These are phyloP conservation scores for Termitomyces sp. DNA, from an alignment of 768 basidiomycete species.

Conservation along the genomic window DNA sequence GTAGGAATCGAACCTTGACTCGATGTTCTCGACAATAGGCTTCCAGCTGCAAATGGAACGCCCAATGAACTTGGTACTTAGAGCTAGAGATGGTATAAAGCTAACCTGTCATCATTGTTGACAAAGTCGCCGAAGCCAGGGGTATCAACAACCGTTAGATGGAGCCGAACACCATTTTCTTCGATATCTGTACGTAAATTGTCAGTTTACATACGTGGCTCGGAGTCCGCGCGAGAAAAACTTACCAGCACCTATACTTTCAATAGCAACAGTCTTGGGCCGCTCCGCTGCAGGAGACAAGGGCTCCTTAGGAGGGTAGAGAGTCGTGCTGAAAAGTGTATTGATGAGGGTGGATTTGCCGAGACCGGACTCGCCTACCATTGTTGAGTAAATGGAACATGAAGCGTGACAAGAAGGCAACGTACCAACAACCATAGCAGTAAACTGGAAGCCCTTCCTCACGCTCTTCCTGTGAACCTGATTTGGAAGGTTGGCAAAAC, in stretches of 20 bases:
- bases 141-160: conserved; percentile 98
- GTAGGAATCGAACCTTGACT: conserved; percentile 96
- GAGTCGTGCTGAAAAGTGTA: conserved; percentile 95
- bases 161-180: conserved; percentile 95
- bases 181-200: conserved; percentile 78
- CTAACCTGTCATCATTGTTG: conserved; percentile 96
- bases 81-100: conserved; percentile 16
- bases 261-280: conserved; percentile 93
- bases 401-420: conserved; percentile 17
- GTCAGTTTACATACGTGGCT: conserved; percentile 22
- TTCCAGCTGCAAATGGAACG: conserved; percentile 70
- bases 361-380: conserved; percentile 89
- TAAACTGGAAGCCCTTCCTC: conserved; percentile 98
- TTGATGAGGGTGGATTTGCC: conserved; percentile 99
- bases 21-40: conserved; percentile 97
- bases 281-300: conserved; percentile 82
- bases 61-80: conserved; percentile 18
- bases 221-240: conserved; percentile 22
- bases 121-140: conserved; percentile 99
- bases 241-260: conserved; percentile 96
- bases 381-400: conserved; percentile 21
- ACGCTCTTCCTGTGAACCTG: conserved; percentile 99
- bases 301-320: conserved; percentile 88
- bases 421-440: conserved; percentile 95
- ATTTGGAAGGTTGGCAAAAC: conserved; percentile 97